These are phyloP conservation scores for Cryptococcus sp. DNA, from an alignment of 1,284 basidiomycete species.

Conservation along the genomic window DNA sequence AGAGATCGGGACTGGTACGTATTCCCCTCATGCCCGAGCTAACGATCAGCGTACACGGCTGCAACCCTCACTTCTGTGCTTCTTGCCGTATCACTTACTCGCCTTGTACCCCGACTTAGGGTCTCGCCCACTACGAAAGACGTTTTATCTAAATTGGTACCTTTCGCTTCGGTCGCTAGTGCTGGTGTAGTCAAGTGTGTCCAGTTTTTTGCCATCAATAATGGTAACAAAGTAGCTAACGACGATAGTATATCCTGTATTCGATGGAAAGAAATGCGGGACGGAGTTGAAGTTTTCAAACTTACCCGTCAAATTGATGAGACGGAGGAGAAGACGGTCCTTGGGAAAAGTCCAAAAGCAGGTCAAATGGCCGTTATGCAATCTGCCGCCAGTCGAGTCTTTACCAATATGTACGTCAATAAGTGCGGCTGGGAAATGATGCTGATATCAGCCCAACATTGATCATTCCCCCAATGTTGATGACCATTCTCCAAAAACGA, in stretches of 20 bases:
- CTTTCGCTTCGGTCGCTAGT: constrained; percentile 53
- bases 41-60: constrained; percentile 48
- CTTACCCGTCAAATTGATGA: constrained; percentile 23
- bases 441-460: constrained; percentile 49
- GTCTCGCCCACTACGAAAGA: constrained; percentile 35
- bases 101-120: constrained; percentile 49
- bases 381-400: constrained; percentile 51
- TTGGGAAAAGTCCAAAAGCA: constrained; percentile 51
- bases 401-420: constrained; percentile 52
- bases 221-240: neutral
- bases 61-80: constrained; percentile 53
- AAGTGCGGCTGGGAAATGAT: neutral
- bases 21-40: constrained; percentile 3
- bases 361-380: constrained; percentile 53
- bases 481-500: constrained; percentile 48
- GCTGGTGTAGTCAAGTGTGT: constrained; percentile 52
- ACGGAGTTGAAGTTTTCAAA: constrained; percentile 52
- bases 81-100: constrained; percentile 52
- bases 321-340: constrained; percentile 35
- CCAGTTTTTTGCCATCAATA: neutral
- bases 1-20: constrained; percentile 46
- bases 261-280: constrained; percentile 56
- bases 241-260: constrained; percentile 50
- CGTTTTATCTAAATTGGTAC: constrained; percentile 51
- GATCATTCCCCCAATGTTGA: constrained; percentile 53